These are phyloP conservation scores for Pogostemon cablin DNA, from an alignment of 257 asterid genomes.

Conservation along the genomic window DNA sequence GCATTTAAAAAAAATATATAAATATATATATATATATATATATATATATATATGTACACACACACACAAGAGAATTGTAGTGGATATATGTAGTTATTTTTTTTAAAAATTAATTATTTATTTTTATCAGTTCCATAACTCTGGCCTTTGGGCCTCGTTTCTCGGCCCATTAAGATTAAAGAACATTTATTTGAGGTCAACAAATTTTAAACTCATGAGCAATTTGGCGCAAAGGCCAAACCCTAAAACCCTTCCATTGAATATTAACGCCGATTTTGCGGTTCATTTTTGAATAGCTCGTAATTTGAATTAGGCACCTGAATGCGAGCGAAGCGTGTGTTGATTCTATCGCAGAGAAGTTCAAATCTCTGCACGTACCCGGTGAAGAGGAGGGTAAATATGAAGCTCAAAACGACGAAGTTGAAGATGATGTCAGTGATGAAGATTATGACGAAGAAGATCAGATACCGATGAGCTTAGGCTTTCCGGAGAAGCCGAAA, in stretches of 20 bases:
- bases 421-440: slow-evolving; percentile 49
- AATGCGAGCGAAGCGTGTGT: slow-evolving; percentile 39
- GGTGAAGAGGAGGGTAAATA: slow-evolving; percentile 67
- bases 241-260: slow-evolving; percentile 29
- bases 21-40: too few species aligned
- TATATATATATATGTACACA: too few species aligned
- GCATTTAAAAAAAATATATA: too few species aligned
- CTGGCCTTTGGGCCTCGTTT: not conserved
- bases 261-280: slow-evolving; percentile 7
- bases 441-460: slow-evolving; percentile 66
- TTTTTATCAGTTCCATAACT: not conserved
- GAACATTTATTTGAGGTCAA: not conserved
- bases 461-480: slow-evolving; percentile 59
- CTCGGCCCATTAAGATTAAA: slow-evolving; percentile 8
- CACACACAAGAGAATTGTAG: too few species aligned
- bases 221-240: slow-evolving; percentile 27
- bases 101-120: not conserved
- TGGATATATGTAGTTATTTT: not conserved
- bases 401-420: slow-evolving; percentile 43
- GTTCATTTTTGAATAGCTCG: slow-evolving; percentile 5
- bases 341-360: slow-evolving; percentile 39
- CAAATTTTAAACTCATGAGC: not conserved
- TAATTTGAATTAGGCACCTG: slow-evolving; percentile 4
- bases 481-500: slow-evolving; percentile 72
- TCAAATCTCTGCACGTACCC: slow-evolving; percentile 51